Base-by-base conservation (phyloP, 257 asterid genomes). In the Capsicum baccatum region DNA sequence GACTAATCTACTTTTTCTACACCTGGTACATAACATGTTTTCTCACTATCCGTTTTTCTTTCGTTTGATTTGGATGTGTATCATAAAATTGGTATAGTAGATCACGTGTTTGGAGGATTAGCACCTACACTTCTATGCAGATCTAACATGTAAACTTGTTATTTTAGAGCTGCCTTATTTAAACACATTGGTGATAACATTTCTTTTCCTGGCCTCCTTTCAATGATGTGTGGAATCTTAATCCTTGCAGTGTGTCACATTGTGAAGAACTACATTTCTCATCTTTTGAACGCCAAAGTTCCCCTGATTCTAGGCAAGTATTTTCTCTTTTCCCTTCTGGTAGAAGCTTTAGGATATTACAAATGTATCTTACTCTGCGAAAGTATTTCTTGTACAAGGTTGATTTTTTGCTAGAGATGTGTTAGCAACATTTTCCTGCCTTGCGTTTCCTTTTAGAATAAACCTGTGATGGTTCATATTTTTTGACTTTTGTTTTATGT, bases 241-340 rank as follows among this genome's bases (percentile, higher is more conserved):
- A 19, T 67, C 9, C 48, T 59, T 92, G 90, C 97, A 96, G 99
- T 88, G 48, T 80, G 88, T 88, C 99, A 96, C 91, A 86, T 96
- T 82, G 96, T 88, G 91, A 96, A 94, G 97, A 96, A 96, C 90
- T 96, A 89, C 90, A 85, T 96, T 44, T 91, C 95, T 80, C 90
- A 91, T 90, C 89, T 83, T 83, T 89, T 96, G 82, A 89, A 93
- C 66, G 89, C 85, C 79, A 95, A 90, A 90, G 95, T 95, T 83
- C 98, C 99, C 19, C 85, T 95, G 58, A 93, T 94, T 86, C 92
- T 95, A 87, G 99, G 99, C 91, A 83, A 90, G 80, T 87, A 62
- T 67, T 57, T 68, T 33, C 62, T 80, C 35, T 74, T 74, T 74
- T 2, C 62, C 2, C 3, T 50, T 74, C n/a, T 50, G 13, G 13